Percentiles rank a stretch among this genome's conserved stretches.
Evolutionary conservation across 2,329 filamentous ascomycete genomes (phyloP).

Genomic region (Aspergillus arachidicola): DNA sequence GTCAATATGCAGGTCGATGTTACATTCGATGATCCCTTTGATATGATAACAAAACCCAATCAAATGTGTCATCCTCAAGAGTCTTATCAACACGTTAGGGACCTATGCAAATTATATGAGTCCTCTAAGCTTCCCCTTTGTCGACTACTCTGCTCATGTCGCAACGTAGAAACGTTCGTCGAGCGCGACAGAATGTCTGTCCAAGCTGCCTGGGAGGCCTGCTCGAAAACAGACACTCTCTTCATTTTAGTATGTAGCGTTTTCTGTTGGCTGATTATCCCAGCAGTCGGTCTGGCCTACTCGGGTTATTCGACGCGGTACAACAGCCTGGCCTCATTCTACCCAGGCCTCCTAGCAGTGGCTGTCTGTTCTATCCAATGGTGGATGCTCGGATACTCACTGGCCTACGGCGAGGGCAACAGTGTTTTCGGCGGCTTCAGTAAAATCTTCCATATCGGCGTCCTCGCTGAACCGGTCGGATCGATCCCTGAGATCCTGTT

Average conservation of each 20-base stretch:
- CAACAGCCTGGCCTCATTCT: slow-evolving; percentile 52
- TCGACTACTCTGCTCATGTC: background rate
- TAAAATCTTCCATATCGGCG: slow-evolving; percentile 50
- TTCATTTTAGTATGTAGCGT: slow-evolving; percentile 56
- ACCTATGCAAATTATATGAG: background rate
- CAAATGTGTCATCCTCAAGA: background rate
- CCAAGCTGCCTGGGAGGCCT: slow-evolving; percentile 53
- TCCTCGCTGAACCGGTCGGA: slow-evolving; percentile 52
- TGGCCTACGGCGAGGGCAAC: slow-evolving; percentile 53
- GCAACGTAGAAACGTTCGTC: background rate
- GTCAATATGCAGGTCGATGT: background rate
- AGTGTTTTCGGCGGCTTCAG: slow-evolving; percentile 49
- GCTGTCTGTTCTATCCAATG: slow-evolving; percentile 55
- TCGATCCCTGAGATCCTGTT: slow-evolving; percentile 55
- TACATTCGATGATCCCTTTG: background rate
- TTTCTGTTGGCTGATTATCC: slow-evolving; percentile 57
- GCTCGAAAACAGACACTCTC: slow-evolving; percentile 55
- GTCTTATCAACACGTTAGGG: background rate
- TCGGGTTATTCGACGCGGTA: slow-evolving; percentile 53
- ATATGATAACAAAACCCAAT: background rate
- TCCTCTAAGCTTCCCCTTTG: too few relatives aligned
- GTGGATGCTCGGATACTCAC: slow-evolving; percentile 53
- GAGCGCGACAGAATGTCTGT: slow-evolving; percentile 26
- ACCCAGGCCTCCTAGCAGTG: slow-evolving; percentile 52
- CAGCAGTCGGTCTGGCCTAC: slow-evolving; percentile 55